Base-by-base conservation (phyloP, 208 protist genomes). In the Wallacemonas sp. region DNA sequence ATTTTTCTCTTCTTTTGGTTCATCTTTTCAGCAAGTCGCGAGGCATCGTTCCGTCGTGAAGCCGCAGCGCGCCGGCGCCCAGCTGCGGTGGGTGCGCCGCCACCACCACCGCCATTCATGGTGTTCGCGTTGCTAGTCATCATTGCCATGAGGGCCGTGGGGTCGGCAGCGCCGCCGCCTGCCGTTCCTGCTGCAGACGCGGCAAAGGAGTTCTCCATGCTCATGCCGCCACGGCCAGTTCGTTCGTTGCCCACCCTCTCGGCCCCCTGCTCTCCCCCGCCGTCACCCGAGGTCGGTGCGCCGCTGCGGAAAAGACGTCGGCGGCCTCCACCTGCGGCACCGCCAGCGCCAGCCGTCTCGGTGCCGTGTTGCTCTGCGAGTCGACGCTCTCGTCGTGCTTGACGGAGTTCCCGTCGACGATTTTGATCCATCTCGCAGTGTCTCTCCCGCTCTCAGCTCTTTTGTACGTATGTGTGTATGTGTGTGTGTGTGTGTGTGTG, bases 391-490 rank as follows among this genome's bases (percentile, higher is more conserved):
- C 64, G 68, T 19, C 79, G 68, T 8, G 74, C 70, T 11, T 42
- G 63, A 36, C 79, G 73, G 26, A 78, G 38, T 54, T 80, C 70
- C 14, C 71, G 54, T 11, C 79, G 66, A 33, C 66, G 51, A 34
- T 41, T 56, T n/a, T 54, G 45, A 24, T 84, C 62, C 72, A 84
- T 84, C n/a, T n/a, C n/a, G n/a, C n/a, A n/a, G n/a, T n/a, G n/a
- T n/a, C n/a, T n/a, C n/a, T n/a, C n/a, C n/a, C n/a, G n/a, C n/a
- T n/a, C n/a, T n/a, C n/a, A n/a, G n/a, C n/a, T n/a, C n/a, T n/a
- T n/a, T n/a, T n/a, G n/a, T n/a, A n/a, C n/a, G n/a, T n/a, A n/a
- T n/a, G n/a, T n/a, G n/a, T n/a, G n/a, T n/a, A n/a, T n/a, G n/a
- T n/a, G n/a, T n/a, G 51, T 58, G 51, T 58, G 51, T 58, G 11